These are phyloP conservation scores for Amylocystis lapponica DNA, from an alignment of 768 basidiomycete genomes.

Conservation along the genomic window DNA sequence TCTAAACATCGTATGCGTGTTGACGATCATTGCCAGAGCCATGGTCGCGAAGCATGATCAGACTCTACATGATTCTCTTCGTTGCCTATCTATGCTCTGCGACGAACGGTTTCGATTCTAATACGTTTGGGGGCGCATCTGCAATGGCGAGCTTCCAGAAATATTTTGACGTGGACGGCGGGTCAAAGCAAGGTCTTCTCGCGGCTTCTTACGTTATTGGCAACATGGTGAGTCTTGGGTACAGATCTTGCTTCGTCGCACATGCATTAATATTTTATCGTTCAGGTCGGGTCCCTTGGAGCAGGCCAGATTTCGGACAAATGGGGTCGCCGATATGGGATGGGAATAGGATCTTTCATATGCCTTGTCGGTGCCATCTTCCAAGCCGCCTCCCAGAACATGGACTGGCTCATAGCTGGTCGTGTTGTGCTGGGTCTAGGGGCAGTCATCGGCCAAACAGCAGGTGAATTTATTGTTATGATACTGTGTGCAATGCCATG, in stretches of 20 bases:
- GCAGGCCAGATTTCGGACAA: slow-evolving; percentile 13
- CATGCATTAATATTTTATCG: neutral
- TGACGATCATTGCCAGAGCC: neutral
- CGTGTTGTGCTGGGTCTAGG: slow-evolving; percentile 31
- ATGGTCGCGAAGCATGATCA: slow-evolving; percentile 10
- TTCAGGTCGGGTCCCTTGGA: slow-evolving; percentile 4
- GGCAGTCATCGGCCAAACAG: slow-evolving; percentile 18
- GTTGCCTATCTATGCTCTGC: slow-evolving; percentile 24
- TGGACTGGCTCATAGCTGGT: slow-evolving; percentile 52
- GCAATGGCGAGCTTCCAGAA: slow-evolving; percentile 21
- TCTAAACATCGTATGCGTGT: neutral
- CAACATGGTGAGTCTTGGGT: slow-evolving; percentile 22
- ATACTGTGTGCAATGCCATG: slow-evolving; percentile 30
- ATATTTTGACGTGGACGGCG: slow-evolving; percentile 20
- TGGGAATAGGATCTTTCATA: slow-evolving; percentile 47
- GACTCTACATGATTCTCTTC: slow-evolving; percentile 15
- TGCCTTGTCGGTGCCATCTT: slow-evolving; percentile 60
- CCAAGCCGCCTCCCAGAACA: slow-evolving; percentile 43
- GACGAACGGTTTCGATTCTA: slow-evolving; percentile 24
- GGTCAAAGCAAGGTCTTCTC: slow-evolving; percentile 19
- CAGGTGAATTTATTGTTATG: slow-evolving; percentile 1
- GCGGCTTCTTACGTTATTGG: slow-evolving; percentile 25
- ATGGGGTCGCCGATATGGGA: slow-evolving; percentile 21
- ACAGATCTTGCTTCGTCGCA: slow-evolving; percentile 21
- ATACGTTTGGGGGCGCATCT: slow-evolving; percentile 24